These are phyloP conservation scores for Alnus rubra DNA, from an alignment of 306 rosid genomes.

Conservation along the genomic window DNA sequence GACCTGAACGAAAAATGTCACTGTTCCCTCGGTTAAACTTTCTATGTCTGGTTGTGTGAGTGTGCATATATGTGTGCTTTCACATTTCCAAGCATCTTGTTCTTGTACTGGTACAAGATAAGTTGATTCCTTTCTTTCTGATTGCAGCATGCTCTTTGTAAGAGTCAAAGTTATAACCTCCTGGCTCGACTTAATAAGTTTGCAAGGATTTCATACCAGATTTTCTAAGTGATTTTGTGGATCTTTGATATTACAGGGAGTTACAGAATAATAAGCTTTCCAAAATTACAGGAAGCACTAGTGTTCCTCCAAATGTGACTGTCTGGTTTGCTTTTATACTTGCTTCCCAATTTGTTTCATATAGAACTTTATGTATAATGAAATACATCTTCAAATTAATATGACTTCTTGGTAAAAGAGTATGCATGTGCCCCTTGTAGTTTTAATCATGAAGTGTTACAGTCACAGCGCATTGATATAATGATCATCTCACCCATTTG, in stretches of 20 bases:
- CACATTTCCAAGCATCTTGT: constrained; percentile 6
- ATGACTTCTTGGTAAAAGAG: not conserved
- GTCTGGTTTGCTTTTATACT: constrained; percentile 63
- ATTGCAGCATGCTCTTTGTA: not conserved
- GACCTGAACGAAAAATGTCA: constrained; percentile 35
- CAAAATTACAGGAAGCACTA: constrained; percentile 51
- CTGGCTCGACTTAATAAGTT: constrained; percentile 5
- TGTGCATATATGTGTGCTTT: not conserved
- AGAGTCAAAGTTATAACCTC: not conserved
- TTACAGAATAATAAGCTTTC: constrained; percentile 67
- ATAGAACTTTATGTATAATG: not conserved
- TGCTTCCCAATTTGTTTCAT: constrained; percentile 11
- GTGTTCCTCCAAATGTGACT: constrained; percentile 66
- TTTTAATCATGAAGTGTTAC: not conserved
- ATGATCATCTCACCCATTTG: not conserved
- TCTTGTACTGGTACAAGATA: constrained; percentile 9
- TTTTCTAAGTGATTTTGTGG: constrained; percentile 28
- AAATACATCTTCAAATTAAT: not conserved
- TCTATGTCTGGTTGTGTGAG: not conserved
- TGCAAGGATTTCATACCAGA: not conserved
- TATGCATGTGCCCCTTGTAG: not conserved
- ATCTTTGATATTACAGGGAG: constrained; percentile 58
- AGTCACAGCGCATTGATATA: not conserved
- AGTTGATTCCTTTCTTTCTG: not conserved
- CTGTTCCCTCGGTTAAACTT: not conserved